phyloP scores from a whole-genome alignment of 2,329 filamentous ascomycete genomes.

The Colletotrichum horii region DNA sequence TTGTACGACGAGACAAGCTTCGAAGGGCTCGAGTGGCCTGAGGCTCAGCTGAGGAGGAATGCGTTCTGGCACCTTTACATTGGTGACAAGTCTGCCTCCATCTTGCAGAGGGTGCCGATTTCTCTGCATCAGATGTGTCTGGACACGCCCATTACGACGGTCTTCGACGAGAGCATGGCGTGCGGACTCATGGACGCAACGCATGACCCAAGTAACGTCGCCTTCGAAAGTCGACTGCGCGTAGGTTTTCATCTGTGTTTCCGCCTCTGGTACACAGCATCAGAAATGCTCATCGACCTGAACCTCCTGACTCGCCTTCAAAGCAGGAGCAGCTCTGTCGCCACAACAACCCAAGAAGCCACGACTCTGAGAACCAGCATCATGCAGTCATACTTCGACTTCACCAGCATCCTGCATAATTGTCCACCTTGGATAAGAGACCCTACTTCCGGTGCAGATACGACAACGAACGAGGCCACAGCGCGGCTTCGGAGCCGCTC shows the following conservation, averaged over 20 bases:
- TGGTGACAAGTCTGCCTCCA: conserved; percentile 44
- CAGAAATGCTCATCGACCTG: conserved; percentile 8
- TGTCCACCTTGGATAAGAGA: conserved; percentile 2
- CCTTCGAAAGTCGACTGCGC: background rate
- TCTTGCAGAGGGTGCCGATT: conserved; percentile 45
- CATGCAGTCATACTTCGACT: conserved; percentile 26
- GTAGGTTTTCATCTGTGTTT: background rate
- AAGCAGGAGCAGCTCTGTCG: background rate
- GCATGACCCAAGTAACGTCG: background rate
- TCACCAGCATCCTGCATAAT: conserved; percentile 24
- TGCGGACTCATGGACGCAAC: background rate
- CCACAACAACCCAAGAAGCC: background rate
- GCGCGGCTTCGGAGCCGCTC: background rate
- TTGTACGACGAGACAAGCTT: conserved; percentile 44
- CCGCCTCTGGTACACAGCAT: background rate
- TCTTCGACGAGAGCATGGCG: background rate
- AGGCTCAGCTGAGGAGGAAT: conserved; percentile 41
- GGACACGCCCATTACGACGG: conserved; percentile 41
- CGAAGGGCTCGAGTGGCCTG: conserved; percentile 35
- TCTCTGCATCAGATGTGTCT: conserved; percentile 49
- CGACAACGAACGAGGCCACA: accelerated
- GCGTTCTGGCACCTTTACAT: conserved; percentile 45
- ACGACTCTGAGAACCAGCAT: conserved; percentile 21
- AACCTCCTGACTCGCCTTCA: background rate
- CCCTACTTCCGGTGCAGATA: background rate